Evolutionary conservation across 208 protist genomes (phyloP).

Genomic region (Leishmania tropica): DNA sequence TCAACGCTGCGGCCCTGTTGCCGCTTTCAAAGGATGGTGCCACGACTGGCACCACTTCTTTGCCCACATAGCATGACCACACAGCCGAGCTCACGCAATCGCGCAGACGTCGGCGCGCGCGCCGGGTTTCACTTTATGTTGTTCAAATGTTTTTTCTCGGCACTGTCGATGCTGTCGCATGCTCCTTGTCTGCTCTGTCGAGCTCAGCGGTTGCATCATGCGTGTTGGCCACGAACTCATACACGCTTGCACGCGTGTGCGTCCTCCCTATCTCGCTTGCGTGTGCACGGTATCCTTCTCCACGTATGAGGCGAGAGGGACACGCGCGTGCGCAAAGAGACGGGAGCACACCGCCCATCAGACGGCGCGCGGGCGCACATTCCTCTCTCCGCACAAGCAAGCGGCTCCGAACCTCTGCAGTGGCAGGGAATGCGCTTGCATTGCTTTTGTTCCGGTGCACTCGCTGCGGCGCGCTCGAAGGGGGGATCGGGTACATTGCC

Average conservation of each 20-base stretch:
- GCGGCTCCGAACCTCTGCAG: not conserved
- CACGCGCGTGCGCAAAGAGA: not conserved
- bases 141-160: not conserved
- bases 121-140: not conserved
- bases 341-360: not conserved
- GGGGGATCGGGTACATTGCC: not conserved
- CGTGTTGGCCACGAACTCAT: not conserved
- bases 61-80: not conserved
- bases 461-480: not conserved
- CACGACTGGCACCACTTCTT: not conserved
- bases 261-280: not conserved
- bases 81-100: not conserved
- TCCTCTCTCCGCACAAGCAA: not conserved
- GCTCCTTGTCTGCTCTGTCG: conserved; percentile 1
- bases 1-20: not conserved
- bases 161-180: not conserved
- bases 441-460: not conserved
- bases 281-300: not conserved
- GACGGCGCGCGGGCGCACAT: not conserved
- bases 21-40: not conserved
- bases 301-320: not conserved
- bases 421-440: not conserved
- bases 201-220: not conserved
- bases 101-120: not conserved
- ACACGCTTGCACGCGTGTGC: not conserved